A percentile compares a stretch with the other conserved stretches of the same genome.
Evolutionary conservation across 2,329 filamentous ascomycete genomes (phyloP).

Genomic region (Trichophaea hybrida): DNA sequence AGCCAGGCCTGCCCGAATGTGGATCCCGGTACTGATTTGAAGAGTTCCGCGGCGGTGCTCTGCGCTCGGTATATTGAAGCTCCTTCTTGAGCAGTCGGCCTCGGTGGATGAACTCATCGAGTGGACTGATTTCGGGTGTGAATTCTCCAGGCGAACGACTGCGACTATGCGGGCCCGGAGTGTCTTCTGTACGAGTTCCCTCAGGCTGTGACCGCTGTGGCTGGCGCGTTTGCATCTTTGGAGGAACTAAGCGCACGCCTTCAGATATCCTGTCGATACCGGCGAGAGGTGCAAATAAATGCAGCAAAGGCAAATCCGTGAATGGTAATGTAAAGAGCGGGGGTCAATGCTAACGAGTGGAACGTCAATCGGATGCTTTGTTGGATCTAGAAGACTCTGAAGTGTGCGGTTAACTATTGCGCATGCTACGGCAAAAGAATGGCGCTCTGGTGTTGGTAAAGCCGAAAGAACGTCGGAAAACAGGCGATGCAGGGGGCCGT

Average conservation of each 20-base stretch:
- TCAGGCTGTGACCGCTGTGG: background rate
- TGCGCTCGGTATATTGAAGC: slow-evolving; percentile 41
- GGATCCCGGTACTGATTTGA: background rate
- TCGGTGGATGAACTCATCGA: slow-evolving; percentile 89
- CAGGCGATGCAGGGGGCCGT: background rate
- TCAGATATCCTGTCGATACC: no score
- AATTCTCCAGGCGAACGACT: slow-evolving; percentile 59
- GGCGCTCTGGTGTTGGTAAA: no score
- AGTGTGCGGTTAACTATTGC: no score
- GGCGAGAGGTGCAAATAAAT: no score
- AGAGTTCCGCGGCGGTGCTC: background rate
- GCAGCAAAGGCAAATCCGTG: no score
- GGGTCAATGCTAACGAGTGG: no score
- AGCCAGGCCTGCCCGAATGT: background rate
- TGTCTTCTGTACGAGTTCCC: background rate
- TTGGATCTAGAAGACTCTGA: no score
- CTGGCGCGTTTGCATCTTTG: slow-evolving; percentile 1
- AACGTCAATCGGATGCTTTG: no score
- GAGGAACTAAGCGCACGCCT: background rate
- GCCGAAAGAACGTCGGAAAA: background rate
- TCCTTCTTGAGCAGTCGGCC: slow-evolving; percentile 78
- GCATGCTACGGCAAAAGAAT: no score
- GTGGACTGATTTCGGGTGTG: slow-evolving; percentile 78
- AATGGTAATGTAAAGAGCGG: no score
- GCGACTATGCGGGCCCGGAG: background rate